Evolutionary conservation across 805 yeast species (phyloP).

Genomic region (Schwanniomyces polymorphus): DNA sequence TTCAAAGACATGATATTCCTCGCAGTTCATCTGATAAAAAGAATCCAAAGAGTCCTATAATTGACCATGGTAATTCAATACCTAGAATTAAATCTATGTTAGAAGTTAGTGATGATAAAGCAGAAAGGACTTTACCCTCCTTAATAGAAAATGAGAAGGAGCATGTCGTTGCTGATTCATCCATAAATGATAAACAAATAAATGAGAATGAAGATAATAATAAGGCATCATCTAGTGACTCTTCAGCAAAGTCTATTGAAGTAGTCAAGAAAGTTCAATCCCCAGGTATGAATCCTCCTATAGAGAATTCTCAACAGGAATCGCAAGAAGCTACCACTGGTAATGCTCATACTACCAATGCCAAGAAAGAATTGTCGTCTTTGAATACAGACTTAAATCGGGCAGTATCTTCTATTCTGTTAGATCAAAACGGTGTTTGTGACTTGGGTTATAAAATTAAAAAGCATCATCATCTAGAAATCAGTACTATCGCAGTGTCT

Average conservation of each 20-base stretch:
- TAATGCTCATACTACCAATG: not conserved
- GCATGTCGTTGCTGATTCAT: not conserved
- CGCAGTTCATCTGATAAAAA: not conserved
- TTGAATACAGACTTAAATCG: constrained; percentile 3
- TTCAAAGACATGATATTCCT: constrained; percentile 11
- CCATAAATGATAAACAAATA: not conserved
- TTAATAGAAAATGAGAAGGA: constrained; percentile 6
- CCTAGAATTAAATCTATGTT: constrained; percentile 30
- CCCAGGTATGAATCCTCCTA: not conserved
- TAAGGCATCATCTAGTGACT: not conserved
- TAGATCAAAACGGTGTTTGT: constrained; percentile 32
- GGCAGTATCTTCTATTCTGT: constrained; percentile 11
- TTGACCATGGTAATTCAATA: constrained; percentile 1
- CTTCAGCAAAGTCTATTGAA: not conserved
- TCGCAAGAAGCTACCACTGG: not conserved
- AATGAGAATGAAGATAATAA: not conserved
- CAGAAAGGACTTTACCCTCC: constrained; percentile 9
- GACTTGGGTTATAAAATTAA: constrained; percentile 43
- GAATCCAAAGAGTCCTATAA: not conserved
- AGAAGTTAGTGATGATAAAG: constrained; percentile 13
- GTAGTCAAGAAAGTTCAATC: not conserved
- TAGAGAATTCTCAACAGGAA: not conserved
- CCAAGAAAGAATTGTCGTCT: not conserved
- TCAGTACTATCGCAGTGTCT: constrained; percentile 30
- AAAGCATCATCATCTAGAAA: constrained; percentile 43